Evolutionary conservation across 768 basidiomycete species (phyloP).

Genomic region (Mycena albidolilacea): DNA sequence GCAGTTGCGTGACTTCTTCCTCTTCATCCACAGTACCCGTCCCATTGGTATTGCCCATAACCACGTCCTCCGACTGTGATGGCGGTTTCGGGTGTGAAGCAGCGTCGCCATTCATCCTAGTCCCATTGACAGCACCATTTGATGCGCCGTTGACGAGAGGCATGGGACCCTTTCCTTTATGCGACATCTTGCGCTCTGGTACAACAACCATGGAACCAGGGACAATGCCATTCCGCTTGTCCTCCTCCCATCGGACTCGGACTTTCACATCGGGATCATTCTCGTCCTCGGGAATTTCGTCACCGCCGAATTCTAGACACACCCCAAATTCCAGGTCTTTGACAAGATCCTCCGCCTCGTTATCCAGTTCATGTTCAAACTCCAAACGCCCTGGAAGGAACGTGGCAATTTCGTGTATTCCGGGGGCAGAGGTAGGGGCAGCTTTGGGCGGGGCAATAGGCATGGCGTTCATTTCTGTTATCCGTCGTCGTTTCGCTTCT

Average conservation of each 20-base stretch:
- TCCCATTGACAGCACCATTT: conserved; percentile 62
- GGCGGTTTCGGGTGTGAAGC: conserved; percentile 48
- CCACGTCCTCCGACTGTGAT: conserved; percentile 63
- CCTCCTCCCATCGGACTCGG: conserved; percentile 65
- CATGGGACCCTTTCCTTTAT: conserved; percentile 52
- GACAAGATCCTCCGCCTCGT: conserved; percentile 95
- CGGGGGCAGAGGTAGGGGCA: conserved; percentile 90
- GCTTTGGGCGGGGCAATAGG: conserved; percentile 74
- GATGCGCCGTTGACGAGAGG: conserved; percentile 55
- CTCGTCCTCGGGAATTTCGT: conserved; percentile 83
- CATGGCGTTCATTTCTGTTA: conserved; percentile 82
- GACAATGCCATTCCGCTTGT: conserved; percentile 48
- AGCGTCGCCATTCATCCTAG: conserved; percentile 46
- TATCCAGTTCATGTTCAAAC: conserved; percentile 97
- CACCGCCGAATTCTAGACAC: conserved; percentile 89
- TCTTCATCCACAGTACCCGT: conserved; percentile 68
- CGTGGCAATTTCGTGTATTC: conserved; percentile 91
- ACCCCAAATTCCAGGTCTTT: conserved; percentile 97
- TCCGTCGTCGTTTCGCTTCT: conserved; percentile 88
- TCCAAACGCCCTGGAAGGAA: conserved; percentile 98
- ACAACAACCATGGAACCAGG: conserved; percentile 45
- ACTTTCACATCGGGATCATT: conserved; percentile 82
- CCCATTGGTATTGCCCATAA: conserved; percentile 57
- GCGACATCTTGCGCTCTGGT: conserved; percentile 47
- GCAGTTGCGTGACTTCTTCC: conserved; percentile 80